Evolutionary conservation across 495 filamentous ascomycete species (phyloP).

Genomic region (Penicillium desertorum): DNA sequence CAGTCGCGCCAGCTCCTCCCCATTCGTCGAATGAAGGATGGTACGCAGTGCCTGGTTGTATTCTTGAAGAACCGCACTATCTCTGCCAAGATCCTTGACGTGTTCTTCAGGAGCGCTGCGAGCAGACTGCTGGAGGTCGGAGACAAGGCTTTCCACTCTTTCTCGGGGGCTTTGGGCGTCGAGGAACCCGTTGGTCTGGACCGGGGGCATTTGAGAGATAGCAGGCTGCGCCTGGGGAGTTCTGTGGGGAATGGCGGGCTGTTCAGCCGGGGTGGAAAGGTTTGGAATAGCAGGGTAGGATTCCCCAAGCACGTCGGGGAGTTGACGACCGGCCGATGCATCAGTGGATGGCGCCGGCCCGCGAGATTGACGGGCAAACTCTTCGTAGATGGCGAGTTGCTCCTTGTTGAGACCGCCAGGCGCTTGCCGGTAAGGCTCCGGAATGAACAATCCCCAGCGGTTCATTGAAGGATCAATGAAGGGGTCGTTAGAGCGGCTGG

Average conservation of each 20-base stretch:
- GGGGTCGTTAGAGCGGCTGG: conserved; percentile 70
- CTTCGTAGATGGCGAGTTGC: conserved; percentile 93
- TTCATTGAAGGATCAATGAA: conserved; percentile 79
- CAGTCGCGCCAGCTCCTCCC: conserved; percentile 66
- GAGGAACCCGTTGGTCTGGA: conserved; percentile 61
- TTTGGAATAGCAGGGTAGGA: conserved; percentile 74
- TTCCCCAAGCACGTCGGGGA: conserved; percentile 79
- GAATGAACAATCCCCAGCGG: conserved; percentile 84
- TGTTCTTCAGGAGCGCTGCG: conserved; percentile 67
- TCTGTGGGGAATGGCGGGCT: conserved; percentile 70
- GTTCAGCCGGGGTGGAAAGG: conserved; percentile 77
- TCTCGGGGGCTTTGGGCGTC: conserved; percentile 64
- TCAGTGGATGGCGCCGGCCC: conserved; percentile 37
- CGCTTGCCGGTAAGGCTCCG: conserved; percentile 81
- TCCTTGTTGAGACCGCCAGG: conserved; percentile 81
- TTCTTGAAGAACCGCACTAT: conserved; percentile 62
- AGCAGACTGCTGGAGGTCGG: conserved; percentile 64
- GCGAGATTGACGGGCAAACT: conserved; percentile 82
- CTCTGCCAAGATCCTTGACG: conserved; percentile 64
- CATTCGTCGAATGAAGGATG: conserved; percentile 49
- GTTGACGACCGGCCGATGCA: conserved; percentile 40
- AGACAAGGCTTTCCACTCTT: conserved; percentile 65
- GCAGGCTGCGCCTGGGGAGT: conserved; percentile 62
- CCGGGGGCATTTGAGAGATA: conserved; percentile 37
- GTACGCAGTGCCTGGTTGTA: conserved; percentile 56